Percentiles rank a stretch among this genome's conserved stretches.
Evolutionary conservation across 2,329 filamentous ascomycete genomes (phyloP).

Genomic region (Ramularia endophylla): DNA sequence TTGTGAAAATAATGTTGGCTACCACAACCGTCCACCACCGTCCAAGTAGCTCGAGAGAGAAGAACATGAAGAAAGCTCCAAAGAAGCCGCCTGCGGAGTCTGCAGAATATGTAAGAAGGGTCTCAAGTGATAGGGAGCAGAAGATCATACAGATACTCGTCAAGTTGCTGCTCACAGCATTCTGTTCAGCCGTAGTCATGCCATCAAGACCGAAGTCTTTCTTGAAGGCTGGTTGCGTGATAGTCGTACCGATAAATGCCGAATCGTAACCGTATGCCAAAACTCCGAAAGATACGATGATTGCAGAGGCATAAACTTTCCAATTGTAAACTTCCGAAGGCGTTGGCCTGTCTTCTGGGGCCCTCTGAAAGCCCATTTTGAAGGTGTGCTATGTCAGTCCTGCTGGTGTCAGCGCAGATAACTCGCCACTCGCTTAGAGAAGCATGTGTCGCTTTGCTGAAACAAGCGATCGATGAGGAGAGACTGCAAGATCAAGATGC

Average conservation of each 20-base stretch:
- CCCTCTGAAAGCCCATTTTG: constrained; percentile 39
- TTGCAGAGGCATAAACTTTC: constrained; percentile 44
- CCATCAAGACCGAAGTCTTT: constrained; percentile 35
- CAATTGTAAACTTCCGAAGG: constrained; percentile 52
- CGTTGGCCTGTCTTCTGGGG: constrained; percentile 51
- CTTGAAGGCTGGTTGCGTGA: constrained; percentile 45
- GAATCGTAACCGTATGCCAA: constrained; percentile 49
- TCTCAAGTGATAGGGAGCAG: not conserved
- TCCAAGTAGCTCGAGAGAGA: constrained; percentile 42
- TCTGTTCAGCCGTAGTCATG: constrained; percentile 33
- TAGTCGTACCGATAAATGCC: constrained; percentile 51
- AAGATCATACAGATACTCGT: constrained; percentile 34
- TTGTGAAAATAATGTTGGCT: constrained; percentile 40
- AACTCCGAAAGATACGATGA: constrained; percentile 45
- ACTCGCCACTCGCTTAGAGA: no score
- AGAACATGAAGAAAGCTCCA: constrained; percentile 46
- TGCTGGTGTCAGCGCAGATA: no score
- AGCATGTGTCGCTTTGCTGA: no score
- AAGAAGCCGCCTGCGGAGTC: constrained; percentile 49
- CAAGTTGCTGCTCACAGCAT: constrained; percentile 43
- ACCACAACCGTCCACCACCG: constrained; percentile 47
- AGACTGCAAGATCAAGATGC: no score
- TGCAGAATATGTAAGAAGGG: constrained; percentile 20
- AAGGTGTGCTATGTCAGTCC: no score
- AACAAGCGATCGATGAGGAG: no score